A percentile compares a stretch with the other conserved stretches of the same genome.
phyloP scores from a whole-genome alignment of 129 eudicot species.

The Pseudognaphalium luteoalbum region DNA sequence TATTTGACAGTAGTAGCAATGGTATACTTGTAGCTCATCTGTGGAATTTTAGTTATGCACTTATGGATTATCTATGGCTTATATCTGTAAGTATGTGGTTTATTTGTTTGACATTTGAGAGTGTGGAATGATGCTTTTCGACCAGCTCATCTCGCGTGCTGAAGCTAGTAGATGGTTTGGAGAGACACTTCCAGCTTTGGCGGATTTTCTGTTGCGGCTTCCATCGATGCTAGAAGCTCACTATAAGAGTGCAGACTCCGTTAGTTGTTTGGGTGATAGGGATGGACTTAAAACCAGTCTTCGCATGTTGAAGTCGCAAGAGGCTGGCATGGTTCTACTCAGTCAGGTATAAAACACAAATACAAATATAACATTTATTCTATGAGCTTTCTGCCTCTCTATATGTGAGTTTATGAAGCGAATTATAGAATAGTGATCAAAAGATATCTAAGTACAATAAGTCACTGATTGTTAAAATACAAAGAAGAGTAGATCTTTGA shows the following conservation, averaged over 20 bases:
- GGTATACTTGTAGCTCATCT: constrained; percentile 7
- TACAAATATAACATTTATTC: not conserved
- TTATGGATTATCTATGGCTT: not conserved
- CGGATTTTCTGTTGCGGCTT: constrained; percentile 55
- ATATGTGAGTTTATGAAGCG: not conserved
- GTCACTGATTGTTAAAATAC: not conserved
- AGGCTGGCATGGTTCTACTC: constrained; percentile 67
- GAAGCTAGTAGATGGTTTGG: constrained; percentile 69
- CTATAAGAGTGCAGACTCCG: constrained; percentile 44
- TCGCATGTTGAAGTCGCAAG: constrained; percentile 77
- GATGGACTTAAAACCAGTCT: constrained; percentile 63
- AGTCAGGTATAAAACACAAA: constrained; percentile 52
- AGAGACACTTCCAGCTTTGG: constrained; percentile 64
- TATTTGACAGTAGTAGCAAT: not conserved
- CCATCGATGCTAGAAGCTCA: constrained; percentile 65
- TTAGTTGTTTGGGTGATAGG: constrained; percentile 31
- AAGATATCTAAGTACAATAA: not conserved
- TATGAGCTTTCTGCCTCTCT: not conserved
- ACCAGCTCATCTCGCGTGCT: constrained; percentile 66
- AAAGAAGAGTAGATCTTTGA: not conserved
- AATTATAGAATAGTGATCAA: not conserved
- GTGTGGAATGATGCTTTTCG: constrained; percentile 1
- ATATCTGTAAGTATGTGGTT: not conserved
- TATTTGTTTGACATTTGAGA: not conserved
- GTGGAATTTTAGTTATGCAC: not conserved